phyloP scores from a whole-genome alignment of 129 eudicot genomes.

The Arctium minus region DNA sequence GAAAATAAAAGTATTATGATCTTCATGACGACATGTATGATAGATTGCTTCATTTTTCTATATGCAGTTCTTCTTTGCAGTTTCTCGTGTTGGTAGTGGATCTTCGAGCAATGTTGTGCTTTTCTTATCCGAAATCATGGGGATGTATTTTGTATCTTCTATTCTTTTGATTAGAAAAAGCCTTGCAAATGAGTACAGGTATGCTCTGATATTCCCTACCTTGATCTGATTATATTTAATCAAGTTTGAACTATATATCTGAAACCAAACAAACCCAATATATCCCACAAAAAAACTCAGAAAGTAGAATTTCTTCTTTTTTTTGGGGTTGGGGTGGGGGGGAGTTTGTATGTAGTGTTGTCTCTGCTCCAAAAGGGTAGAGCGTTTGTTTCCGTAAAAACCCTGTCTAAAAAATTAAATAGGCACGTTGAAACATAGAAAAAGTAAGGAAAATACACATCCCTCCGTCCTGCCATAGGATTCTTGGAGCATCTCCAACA shows the following conservation, averaged over 20 bases:
- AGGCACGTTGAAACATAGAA: too few relatives aligned
- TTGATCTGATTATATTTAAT: background rate
- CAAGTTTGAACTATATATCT: background rate
- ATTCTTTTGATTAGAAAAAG: conserved; percentile 92
- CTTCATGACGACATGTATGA: background rate
- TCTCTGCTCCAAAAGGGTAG: background rate
- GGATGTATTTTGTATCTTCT: conserved; percentile 95
- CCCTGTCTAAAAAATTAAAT: too few relatives aligned
- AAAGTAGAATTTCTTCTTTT: background rate
- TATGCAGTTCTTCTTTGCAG: conserved; percentile 95
- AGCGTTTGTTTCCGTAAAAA: too few relatives aligned
- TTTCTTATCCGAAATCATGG: conserved; percentile 97
- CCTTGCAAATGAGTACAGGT: conserved; percentile 95
- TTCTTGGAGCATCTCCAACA: too few relatives aligned
- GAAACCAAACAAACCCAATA: background rate
- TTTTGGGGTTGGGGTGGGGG: too few relatives aligned
- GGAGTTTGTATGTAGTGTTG: too few relatives aligned
- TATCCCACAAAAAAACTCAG: background rate
- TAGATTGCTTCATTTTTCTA: background rate
- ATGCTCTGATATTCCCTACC: background rate
- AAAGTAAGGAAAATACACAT: too few relatives aligned
- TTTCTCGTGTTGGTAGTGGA: conserved; percentile 98
- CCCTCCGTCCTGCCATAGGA: too few relatives aligned
- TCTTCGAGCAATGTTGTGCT: conserved; percentile 97
- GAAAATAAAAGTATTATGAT: background rate